These are phyloP conservation scores for Polygonum aviculare DNA, from an alignment of 148 eudicot species.

Conservation along the genomic window DNA sequence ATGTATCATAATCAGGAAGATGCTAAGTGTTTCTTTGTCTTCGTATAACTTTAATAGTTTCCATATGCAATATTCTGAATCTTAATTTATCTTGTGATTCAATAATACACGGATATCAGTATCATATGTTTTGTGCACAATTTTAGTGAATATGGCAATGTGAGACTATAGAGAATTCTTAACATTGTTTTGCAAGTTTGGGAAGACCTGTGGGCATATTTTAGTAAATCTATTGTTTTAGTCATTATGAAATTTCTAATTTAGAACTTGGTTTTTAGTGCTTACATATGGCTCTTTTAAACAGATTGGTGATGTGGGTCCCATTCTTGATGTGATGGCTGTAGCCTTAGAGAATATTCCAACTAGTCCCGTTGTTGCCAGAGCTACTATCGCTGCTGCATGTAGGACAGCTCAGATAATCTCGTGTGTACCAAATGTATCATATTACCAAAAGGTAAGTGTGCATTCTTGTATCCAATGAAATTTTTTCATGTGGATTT, in stretches of 20 bases:
- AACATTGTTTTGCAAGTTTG: background rate
- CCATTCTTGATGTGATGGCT: conserved; percentile 84
- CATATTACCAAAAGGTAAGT: conserved; percentile 62
- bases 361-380: conserved; percentile 37
- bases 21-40: background rate
- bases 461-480: conserved; percentile 5
- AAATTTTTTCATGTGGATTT: background rate
- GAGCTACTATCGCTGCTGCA: conserved; percentile 48
- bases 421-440: conserved; percentile 52
- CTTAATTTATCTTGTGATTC: background rate
- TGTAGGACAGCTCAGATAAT: conserved; percentile 60
- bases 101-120: background rate
- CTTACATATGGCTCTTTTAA: conserved; percentile 8
- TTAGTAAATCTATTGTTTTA: background rate
- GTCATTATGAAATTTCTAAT: background rate
- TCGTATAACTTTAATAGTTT: background rate
- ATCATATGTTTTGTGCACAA: background rate
- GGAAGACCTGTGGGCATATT: background rate
- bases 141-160: background rate
- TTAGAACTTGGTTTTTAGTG: background rate
- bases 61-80: background rate
- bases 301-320: conserved; percentile 82
- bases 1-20: background rate
- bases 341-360: conserved; percentile 68
- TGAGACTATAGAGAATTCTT: background rate